These are phyloP conservation scores for Sporopachydermia lactativora DNA, from an alignment of 805 yeast genomes.

Conservation along the genomic window DNA sequence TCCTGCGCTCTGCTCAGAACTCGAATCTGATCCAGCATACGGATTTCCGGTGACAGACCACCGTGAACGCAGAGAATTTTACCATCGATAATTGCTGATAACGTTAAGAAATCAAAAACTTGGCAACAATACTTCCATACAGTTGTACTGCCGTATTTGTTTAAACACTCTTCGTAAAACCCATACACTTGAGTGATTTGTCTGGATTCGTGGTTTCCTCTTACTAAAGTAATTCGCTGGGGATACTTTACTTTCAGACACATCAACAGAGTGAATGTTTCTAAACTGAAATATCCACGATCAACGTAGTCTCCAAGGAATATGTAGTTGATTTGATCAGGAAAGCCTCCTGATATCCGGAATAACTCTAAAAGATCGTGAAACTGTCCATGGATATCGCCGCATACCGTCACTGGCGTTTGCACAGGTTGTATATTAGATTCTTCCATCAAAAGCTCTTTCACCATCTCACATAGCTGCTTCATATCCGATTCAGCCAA, in stretches of 20 bases:
- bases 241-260: slow-evolving; percentile 85
- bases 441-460: slow-evolving; percentile 91
- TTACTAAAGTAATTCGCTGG: slow-evolving; percentile 69
- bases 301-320: slow-evolving; percentile 96
- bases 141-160: slow-evolving; percentile 86
- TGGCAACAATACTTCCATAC: slow-evolving; percentile 97
- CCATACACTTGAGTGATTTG: slow-evolving; percentile 99
- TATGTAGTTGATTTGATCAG: slow-evolving; percentile 66
- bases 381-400: slow-evolving; percentile 96
- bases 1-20: slow-evolving; percentile 93
- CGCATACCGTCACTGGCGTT: slow-evolving; percentile 91
- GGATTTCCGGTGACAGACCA: slow-evolving; percentile 90
- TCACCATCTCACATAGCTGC: slow-evolving; percentile 87
- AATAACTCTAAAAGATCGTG: slow-evolving; percentile 87
- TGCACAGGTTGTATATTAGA: slow-evolving; percentile 89
- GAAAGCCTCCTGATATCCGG: slow-evolving; percentile 85
- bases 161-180: slow-evolving; percentile 88
- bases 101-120: slow-evolving; percentile 85
- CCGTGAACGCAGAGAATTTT: slow-evolving; percentile 93
- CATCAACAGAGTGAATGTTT: slow-evolving; percentile 89
- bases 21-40: slow-evolving; percentile 94
- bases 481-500: slow-evolving; percentile 91
- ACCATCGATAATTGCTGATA: slow-evolving; percentile 95
- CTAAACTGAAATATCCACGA: slow-evolving; percentile 91
- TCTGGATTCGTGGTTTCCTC: slow-evolving; percentile 96